Base-by-base conservation (phyloP, 2,329 filamentous ascomycete species). In the Kalmusia sp. region DNA sequence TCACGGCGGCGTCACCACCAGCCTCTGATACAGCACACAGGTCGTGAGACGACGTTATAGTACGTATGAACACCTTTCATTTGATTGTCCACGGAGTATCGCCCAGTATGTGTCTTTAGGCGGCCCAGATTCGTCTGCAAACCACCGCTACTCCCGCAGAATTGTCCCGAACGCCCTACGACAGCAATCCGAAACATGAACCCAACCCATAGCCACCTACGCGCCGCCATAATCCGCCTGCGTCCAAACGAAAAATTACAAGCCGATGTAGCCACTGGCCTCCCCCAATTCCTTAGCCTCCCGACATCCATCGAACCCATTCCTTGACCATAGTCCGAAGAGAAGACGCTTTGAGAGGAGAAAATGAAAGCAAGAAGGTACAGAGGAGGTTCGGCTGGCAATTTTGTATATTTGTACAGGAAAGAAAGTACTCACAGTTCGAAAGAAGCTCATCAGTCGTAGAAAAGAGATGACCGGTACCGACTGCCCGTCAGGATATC, bases 371-470 rank as follows among this genome's bases (percentile, higher is more conserved):
- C 21, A 51, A 41, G 19, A 44, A 17, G 34, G 24, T n/a, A 11
- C 12, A 22, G 43, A 31, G 30, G 24, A 27, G 35, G n/a, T 9
- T 14, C 50, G 37, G 43, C n/a, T 34, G 44, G 51, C 51, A 53
- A 41, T 37, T 46, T 34, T 48, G 15, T 22, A 33, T 47, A 54
- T 51, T 37, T 58, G 51, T 55, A 58, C 49, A 44, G 38, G 44
- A 49, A 43, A 35, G 33, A 59, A 51, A 21, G 50, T 51, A 61
- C 59, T 48, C 58, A 63, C 58, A 62, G 35, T 38, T 52, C 52
- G 51, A 59, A 54, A 49, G 33, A 34, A 17, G 27, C 21, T 31
- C 49, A 38, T 48, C 11, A 25, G 31, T 31, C 37, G 27, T 15
- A 31, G 43, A 30, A 15, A n/a, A 49, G 24, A 6, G 27, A 39